phyloP scores from a whole-genome alignment of 768 basidiomycete species.

The Lactarius vividus region DNA sequence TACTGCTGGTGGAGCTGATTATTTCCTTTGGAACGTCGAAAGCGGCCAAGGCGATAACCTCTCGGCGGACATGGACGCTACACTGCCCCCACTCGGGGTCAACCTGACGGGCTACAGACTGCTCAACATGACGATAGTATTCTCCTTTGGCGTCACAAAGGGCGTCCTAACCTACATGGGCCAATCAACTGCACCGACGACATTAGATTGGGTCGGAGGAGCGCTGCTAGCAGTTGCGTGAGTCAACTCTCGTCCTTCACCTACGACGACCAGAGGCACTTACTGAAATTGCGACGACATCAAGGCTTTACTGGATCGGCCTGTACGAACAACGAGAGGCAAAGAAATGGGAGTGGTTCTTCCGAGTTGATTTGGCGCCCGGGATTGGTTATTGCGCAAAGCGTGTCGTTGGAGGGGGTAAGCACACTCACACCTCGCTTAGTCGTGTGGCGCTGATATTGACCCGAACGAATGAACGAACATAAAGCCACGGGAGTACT shows the following conservation, averaged over 20 bases:
- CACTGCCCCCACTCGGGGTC: conserved; percentile 5
- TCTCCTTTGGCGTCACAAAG: background rate
- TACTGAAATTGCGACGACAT: background rate
- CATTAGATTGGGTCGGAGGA: conserved; percentile 14
- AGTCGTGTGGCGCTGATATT: background rate
- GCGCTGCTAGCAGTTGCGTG: conserved; percentile 7
- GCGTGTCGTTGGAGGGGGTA: conserved; percentile 19
- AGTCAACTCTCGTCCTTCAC: background rate
- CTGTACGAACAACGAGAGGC: background rate
- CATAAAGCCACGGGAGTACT: background rate
- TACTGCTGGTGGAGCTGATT: background rate
- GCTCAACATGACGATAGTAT: conserved; percentile 8
- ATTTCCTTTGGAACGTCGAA: background rate
- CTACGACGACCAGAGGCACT: background rate
- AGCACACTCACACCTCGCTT: background rate
- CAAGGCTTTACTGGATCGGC: conserved; percentile 16
- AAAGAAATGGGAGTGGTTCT: conserved; percentile 14
- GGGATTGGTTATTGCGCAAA: conserved; percentile 2
- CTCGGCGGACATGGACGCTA: background rate
- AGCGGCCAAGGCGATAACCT: background rate
- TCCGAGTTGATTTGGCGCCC: conserved; percentile 3
- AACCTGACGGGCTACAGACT: conserved; percentile 11
- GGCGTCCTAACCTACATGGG: conserved; percentile 15
- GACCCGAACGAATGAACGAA: background rate
- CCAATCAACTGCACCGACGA: conserved; percentile 1